Conservation (phyloP, 2,329 filamentous ascomycete genomes). For the Seiridium unicorne region DNA sequence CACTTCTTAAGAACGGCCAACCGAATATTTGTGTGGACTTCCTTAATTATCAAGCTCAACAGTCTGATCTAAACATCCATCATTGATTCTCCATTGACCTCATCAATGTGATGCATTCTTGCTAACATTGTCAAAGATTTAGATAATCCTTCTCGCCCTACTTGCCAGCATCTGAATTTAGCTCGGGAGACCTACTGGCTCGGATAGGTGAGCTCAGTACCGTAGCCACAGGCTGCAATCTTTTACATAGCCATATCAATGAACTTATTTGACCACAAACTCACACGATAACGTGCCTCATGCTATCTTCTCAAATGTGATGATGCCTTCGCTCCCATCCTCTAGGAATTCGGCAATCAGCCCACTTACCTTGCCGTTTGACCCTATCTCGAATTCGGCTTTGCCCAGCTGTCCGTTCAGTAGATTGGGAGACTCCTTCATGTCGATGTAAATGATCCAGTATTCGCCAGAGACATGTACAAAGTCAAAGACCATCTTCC, state of each 20-base stretch:
- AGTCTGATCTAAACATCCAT: conserved; percentile 47
- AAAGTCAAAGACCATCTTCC: conserved; percentile 29
- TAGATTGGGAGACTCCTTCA: conserved; percentile 21
- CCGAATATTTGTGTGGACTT: conserved; percentile 62
- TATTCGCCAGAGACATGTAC: conserved; percentile 34
- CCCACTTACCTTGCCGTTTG: conserved; percentile 23
- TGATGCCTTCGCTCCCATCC: conserved; percentile 27
- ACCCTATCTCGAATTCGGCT: conserved; percentile 29
- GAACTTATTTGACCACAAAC: neutral
- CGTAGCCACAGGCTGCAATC: no score
- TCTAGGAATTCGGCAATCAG: conserved; percentile 29
- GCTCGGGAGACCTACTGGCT: neutral
- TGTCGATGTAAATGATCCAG: conserved; percentile 29
- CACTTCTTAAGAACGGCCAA: conserved; percentile 66
- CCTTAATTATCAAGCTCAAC: conserved; percentile 61
- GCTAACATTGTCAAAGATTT: conserved; percentile 16
- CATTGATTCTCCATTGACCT: conserved; percentile 6
- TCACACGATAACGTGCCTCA: neutral
- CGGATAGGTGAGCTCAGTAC: no score
- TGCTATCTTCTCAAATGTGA: conserved; percentile 20
- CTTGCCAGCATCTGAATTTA: neutral
- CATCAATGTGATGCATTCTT: conserved; percentile 2
- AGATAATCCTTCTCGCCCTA: neutral
- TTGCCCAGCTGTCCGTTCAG: conserved; percentile 24
- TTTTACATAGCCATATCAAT: neutral